Evolutionary conservation across 495 filamentous ascomycete genomes (phyloP), one percentile per base, ranked within the genome.

Genomic region (Penicillium pancosmium): DNA sequence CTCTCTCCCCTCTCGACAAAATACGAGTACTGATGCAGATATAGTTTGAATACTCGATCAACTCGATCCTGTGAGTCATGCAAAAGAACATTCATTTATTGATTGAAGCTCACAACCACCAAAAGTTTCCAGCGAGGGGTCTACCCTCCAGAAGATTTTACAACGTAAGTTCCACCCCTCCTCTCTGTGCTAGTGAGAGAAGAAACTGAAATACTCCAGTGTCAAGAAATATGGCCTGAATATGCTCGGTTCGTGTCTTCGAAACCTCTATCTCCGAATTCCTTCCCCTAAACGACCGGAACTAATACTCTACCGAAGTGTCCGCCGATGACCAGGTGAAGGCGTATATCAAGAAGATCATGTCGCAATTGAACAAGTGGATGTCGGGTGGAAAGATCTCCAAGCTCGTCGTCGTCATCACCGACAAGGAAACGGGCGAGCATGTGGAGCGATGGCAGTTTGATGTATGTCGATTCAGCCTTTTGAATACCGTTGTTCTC

Each of bases 201-300:
- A 51, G 44, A 50, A 52, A 21, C 57, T 64, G 48, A 63, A 16
- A 18, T 8, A 10, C 31, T 25, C 34, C 56, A 89, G 87, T 21
- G 92, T 98, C 65, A 98, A 98, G 76, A 98, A 98, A 80, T 98
- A 98, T 86, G 95, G 95, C 66, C 86, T 98, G 63, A 98, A 96
- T 68, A 98, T 98, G 92, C 90, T 97, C 40, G 84, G 86, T 89
- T 75, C 57, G 80, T 73, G 34, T 38, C 35, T 27, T 38, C 34
- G 10, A 47, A 59, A 2, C 7, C 33, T 6, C n/a, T 38, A 52
- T 25, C 8, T 33, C 16, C 41, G 52, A 33, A 52, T 46, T 10
- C 16, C 27, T 44, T 33, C 40, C 36, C 6, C 44, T n/a, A 23
- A n/a, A 41, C 21, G 25, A 35, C 35, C 23, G 27, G 25, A 13